Conservation (phyloP, 31 red algal species). For the Bonnemaisonia californica region DNA sequence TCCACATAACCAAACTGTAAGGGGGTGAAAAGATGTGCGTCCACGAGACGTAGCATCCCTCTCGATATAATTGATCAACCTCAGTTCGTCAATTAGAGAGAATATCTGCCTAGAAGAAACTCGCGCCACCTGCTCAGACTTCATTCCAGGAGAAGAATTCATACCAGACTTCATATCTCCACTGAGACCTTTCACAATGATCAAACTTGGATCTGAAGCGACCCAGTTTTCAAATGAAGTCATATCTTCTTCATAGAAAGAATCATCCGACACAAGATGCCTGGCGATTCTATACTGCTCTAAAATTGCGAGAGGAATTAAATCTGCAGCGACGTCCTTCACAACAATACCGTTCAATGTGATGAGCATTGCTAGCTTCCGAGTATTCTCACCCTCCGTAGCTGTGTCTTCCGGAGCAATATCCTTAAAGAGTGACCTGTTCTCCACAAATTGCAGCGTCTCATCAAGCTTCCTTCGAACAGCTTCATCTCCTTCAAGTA, state of each 20-base stretch:
- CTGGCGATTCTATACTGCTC: slow-evolving; percentile 64
- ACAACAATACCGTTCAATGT: slow-evolving; percentile 68
- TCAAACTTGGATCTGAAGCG: slow-evolving; percentile 32
- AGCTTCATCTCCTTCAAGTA: slow-evolving; percentile 33
- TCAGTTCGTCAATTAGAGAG: slow-evolving; percentile 7
- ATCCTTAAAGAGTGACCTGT: slow-evolving; percentile 11
- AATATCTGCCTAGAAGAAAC: slow-evolving; percentile 21
- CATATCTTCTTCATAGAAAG: not conserved
- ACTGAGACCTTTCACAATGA: slow-evolving; percentile 55
- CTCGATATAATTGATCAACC: slow-evolving; percentile 14
- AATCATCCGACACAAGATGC: not conserved
- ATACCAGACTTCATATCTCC: slow-evolving; percentile 25
- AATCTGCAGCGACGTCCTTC: slow-evolving; percentile 46
- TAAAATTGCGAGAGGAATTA: slow-evolving; percentile 39
- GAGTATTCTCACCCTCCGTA: not conserved
- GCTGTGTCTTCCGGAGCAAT: not conserved
- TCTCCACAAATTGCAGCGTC: slow-evolving; percentile 26
- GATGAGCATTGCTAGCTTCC: slow-evolving; percentile 48
- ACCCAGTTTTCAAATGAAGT: slow-evolving; percentile 57
- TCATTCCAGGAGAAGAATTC: not conserved
- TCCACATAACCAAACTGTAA: slow-evolving; percentile 47
- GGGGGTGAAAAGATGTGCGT: not conserved
- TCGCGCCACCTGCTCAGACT: not conserved
- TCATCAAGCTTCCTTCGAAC: slow-evolving; percentile 32
- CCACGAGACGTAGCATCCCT: not conserved